Base-by-base conservation (phyloP, 1,139 yeast genomes). In the Blastobotrys serpentis region DNA sequence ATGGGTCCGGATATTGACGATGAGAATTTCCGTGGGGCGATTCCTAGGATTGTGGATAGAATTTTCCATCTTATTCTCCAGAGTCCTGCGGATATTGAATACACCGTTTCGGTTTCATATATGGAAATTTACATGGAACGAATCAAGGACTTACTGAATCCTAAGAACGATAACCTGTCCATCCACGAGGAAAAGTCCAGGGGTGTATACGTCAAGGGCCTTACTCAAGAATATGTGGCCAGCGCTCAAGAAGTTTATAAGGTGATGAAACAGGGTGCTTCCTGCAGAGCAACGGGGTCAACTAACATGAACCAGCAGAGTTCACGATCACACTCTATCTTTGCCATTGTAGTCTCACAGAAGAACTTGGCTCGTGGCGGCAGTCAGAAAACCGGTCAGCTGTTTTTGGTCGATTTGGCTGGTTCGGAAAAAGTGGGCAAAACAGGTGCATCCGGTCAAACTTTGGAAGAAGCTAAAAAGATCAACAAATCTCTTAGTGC, bases 401-500 rank as follows among this genome's bases (percentile, higher is more conserved):
- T 89, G 49, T 86, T 83, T 59, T 68, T 89, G 45, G 94, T 88
- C 8, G 97, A 89, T 68, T 73, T 89, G 54, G 96, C 96, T 0
- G 96, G 96, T 2, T 82, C 92, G 37, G 96, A 89, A 66, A 86
- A 86, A 63, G 82, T 86, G n/a, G 82, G 82, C 49, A 86, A 83
- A 57, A 82, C 95, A 0, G 92, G 94, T 2, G 94, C 89, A 0
- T 68, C 79, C 1, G 94, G 92, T 1, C 82, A 81, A 54, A 76
- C 84, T 0, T 69, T 86, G 14, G 90, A 88, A 62, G 96, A 89
- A 58, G 90, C 95, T 0, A 85, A 85, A 60, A 86, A 84, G 57
- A 86, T 88, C 59, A 89, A 88, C 67, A 77, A 82, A 44, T 86
- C 95, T 0, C 73, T 89, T 42, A 80, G 89, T 2, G 77, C 90